Evolutionary conservation across 1,284 basidiomycete species (phyloP).

Genomic region (Singerocomus inundabilis): DNA sequence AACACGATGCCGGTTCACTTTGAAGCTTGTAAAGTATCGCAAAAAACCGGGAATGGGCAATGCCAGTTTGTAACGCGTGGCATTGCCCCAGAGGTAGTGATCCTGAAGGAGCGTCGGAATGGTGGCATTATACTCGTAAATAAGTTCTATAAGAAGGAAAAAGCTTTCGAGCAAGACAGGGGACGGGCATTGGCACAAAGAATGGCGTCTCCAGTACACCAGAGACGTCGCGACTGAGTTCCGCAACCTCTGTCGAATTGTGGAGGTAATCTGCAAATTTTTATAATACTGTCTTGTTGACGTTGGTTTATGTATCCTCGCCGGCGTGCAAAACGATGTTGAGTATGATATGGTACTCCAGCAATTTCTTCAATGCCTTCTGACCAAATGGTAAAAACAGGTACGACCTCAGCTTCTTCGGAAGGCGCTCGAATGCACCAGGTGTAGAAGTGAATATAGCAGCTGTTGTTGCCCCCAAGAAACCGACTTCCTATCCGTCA

Average conservation of each 20-base stretch:
- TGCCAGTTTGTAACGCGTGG: conserved; percentile 47
- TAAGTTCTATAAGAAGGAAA: conserved; percentile 26
- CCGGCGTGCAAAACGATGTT: conserved; percentile 54
- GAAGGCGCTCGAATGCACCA: conserved; percentile 58
- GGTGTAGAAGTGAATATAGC: conserved; percentile 71
- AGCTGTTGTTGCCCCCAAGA: conserved; percentile 50
- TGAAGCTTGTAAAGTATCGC: conserved; percentile 45
- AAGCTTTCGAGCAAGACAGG: neutral
- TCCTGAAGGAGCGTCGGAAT: conserved; percentile 51
- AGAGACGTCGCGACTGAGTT: neutral
- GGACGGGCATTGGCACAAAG: neutral
- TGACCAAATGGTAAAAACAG: conserved; percentile 70
- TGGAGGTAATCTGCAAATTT: conserved; percentile 22
- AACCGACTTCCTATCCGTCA: conserved; percentile 36
- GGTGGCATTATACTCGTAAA: conserved; percentile 46
- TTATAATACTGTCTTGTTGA: neutral
- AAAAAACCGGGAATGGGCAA: conserved; percentile 34
- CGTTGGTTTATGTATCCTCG: conserved; percentile 23
- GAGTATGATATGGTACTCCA: conserved; percentile 69
- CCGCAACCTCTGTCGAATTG: conserved; percentile 10
- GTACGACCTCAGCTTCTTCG: conserved; percentile 54
- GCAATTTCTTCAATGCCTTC: conserved; percentile 54
- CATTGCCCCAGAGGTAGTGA: conserved; percentile 46
- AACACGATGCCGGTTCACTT: conserved; percentile 52
- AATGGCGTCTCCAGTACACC: neutral